Evolutionary conservation across 495 filamentous ascomycete genomes (phyloP), one percentile per base, ranked within the genome.

Genomic region (Aspergillus steynii): DNA sequence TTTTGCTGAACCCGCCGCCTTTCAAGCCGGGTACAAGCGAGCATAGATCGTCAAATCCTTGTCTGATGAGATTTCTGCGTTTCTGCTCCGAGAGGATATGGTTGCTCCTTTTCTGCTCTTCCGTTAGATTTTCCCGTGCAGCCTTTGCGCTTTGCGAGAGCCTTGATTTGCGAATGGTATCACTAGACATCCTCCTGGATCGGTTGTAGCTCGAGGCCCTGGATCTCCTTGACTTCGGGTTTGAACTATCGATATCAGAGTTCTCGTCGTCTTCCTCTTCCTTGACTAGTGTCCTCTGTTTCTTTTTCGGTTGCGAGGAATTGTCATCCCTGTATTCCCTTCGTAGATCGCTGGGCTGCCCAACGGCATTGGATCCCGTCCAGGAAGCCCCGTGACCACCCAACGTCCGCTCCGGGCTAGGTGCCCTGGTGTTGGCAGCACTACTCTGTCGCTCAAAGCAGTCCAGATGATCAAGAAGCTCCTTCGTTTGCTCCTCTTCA

Each of bases 21-120:
- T 78, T 82, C 5, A 96, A 74, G 14, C 83, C 85, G 0, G 92
- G 92, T 1, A 96, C 89, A 47, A 96, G 75, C 4, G 81, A 77
- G 53, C 82, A 79, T 3, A 96, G 75, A 49, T 92, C 86, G 14
- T 90, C 86, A 58, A 91, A 96, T 0, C 89, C 90, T 62, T 89
- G 80, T 66, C 89, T 84, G 65, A 96, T 96, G 26, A 89, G 75
- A 32, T 88, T 87, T 55, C 93, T 83, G 49, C 93, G 85, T 70
- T 93, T 93, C 73, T 95, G 89, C 72, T 97, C 93, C 42, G 92
- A 96, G 54, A 85, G 80, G 65, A 96, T 96, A 71, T 97, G 93
- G 62, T 96, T 96, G 61, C 86, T 86, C 47, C 91, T 80, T 75
- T 95, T 96, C 71, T 96, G 88, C 58, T 89, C 88, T 61, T 93